These are phyloP conservation scores for Trichopus zeylanicus DNA, from an alignment of 116 monocot species.

Conservation along the genomic window DNA sequence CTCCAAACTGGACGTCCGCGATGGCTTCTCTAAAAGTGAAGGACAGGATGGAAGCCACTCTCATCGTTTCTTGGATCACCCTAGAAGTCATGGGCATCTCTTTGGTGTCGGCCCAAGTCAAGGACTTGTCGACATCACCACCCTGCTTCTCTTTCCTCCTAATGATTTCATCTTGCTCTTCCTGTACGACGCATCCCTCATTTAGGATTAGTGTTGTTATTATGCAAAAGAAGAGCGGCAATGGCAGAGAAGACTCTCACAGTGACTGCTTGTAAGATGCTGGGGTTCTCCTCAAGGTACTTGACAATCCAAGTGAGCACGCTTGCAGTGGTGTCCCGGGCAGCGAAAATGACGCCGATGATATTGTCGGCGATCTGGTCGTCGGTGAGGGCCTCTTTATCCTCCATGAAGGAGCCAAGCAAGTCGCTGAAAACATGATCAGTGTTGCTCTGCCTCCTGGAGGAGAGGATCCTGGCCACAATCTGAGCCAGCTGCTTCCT, in stretches of 20 bases:
- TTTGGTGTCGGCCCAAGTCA: conserved; percentile 80
- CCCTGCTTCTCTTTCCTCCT: conserved; percentile 22
- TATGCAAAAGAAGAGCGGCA: background rate
- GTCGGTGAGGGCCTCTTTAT: conserved; percentile 59
- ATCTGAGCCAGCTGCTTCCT: conserved; percentile 37
- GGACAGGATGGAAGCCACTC: conserved; percentile 78
- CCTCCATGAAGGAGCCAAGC: conserved; percentile 69
- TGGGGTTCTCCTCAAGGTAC: conserved; percentile 77
- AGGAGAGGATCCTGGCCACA: conserved; percentile 33
- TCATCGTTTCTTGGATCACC: conserved; percentile 93
- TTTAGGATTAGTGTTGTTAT: no score
- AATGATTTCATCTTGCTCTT: conserved; percentile 78
- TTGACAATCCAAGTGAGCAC: conserved; percentile 98
- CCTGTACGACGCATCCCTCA: conserved; percentile 29
- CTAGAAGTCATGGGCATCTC: conserved; percentile 68
- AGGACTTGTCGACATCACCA: conserved; percentile 10
- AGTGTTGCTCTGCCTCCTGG: conserved; percentile 25
- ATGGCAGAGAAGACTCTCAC: conserved; percentile 21
- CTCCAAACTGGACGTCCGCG: conserved; percentile 82
- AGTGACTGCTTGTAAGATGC: conserved; percentile 57
- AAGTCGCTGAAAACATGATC: conserved; percentile 33
- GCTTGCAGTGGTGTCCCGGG: conserved; percentile 86
- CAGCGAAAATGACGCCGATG: conserved; percentile 93
- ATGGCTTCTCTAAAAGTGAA: conserved; percentile 96
- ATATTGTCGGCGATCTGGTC: conserved; percentile 91